phyloP scores from a whole-genome alignment of 306 rosid genomes.

The Dicorynia guianensis region DNA sequence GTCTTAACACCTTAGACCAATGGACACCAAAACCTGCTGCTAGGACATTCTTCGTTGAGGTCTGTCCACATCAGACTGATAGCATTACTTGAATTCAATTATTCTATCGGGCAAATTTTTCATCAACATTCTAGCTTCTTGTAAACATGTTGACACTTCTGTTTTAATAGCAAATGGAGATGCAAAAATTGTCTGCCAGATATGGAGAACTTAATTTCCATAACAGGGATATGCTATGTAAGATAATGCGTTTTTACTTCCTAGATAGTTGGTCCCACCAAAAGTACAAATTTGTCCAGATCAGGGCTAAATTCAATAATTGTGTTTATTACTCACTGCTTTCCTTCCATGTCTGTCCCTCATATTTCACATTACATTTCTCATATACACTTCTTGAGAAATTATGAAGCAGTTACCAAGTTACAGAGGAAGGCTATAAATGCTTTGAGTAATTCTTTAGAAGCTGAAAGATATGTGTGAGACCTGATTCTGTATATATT shows the following conservation, averaged over 20 bases:
- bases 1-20: neutral
- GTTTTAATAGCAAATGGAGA: neutral
- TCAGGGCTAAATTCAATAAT: neutral
- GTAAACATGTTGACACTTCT: neutral
- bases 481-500: neutral
- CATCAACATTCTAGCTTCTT: neutral
- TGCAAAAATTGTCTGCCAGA: neutral
- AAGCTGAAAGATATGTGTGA: constrained; percentile 3
- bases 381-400: neutral
- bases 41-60: neutral
- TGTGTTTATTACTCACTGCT: neutral
- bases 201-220: neutral
- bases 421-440: constrained; percentile 15
- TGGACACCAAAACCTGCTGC: neutral
- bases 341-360: neutral
- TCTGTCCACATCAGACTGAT: neutral
- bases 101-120: neutral
- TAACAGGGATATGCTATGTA: neutral
- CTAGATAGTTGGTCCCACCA: neutral
- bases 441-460: constrained; percentile 6
- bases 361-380: neutral
- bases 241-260: neutral
- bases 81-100: neutral
- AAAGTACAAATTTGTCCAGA: neutral
- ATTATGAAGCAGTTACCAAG: neutral